These are phyloP conservation scores for Podosphaera aphanis DNA, from an alignment of 2,329 filamentous ascomycete genomes.

Conservation along the genomic window DNA sequence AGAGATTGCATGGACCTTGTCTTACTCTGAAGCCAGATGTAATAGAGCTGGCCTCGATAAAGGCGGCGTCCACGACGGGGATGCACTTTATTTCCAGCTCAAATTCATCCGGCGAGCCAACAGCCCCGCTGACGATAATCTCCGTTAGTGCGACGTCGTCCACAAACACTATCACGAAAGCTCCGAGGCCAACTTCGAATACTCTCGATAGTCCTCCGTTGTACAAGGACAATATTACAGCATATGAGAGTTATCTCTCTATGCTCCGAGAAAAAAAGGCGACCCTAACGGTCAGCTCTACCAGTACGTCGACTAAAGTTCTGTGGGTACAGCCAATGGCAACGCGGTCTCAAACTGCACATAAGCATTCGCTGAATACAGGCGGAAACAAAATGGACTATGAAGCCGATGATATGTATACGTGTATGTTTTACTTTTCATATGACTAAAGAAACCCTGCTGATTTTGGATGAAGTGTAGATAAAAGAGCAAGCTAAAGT, in stretches of 20 bases:
- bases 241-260: background rate
- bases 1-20: background rate
- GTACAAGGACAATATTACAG: background rate
- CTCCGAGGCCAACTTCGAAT: background rate
- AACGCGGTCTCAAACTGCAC: background rate
- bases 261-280: background rate
- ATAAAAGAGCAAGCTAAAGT: no score
- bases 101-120: background rate
- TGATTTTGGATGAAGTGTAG: no score
- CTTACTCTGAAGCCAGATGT: background rate
- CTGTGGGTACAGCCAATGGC: background rate
- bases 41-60: background rate
- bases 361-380: no score
- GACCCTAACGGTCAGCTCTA: background rate
- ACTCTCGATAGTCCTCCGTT: background rate
- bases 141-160: background rate
- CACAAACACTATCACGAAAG: background rate
- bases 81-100: background rate
- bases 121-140: background rate
- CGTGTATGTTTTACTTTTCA: no score
- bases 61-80: background rate
- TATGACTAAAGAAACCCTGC: no score
- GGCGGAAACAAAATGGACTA: no score
- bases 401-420: no score
- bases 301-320: background rate